phyloP scores from a whole-genome alignment of 176 grass and related monocot genomes.

The Carex pumila region DNA sequence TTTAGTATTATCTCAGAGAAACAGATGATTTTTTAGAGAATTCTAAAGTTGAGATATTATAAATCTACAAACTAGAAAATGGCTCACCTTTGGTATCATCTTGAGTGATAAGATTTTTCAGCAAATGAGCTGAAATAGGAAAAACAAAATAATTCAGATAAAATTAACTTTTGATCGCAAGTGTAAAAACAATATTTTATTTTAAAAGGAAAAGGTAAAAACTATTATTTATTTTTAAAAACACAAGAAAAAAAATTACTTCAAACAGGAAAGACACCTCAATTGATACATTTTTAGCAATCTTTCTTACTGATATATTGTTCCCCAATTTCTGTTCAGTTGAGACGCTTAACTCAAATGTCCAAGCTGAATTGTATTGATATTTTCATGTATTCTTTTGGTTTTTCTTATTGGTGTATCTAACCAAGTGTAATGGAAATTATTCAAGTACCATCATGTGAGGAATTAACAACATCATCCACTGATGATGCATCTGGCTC shows the following conservation, averaged over 20 bases:
- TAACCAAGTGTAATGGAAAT: not conserved
- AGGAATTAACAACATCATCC: conserved; percentile 33
- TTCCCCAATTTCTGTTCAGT: not conserved
- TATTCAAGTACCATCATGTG: conserved; percentile 48
- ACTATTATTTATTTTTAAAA: not conserved
- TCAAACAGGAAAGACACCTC: not conserved
- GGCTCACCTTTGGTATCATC: conserved; percentile 19
- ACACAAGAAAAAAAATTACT: not conserved
- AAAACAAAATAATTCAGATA: not conserved
- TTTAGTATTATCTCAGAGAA: not conserved
- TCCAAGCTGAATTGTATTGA: not conserved
- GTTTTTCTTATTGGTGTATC: not conserved
- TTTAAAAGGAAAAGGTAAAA: not conserved
- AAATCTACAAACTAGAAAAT: not conserved
- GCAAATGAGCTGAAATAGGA: conserved; percentile 16
- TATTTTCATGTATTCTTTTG: not conserved
- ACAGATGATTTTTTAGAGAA: not conserved
- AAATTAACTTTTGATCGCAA: not conserved
- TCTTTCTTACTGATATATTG: not conserved
- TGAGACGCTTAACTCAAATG: not conserved
- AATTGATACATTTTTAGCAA: not conserved
- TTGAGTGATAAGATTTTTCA: conserved; percentile 25
- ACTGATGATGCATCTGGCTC: conserved; percentile 53
- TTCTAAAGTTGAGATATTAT: not conserved
- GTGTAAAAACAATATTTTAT: not conserved